Evolutionary conservation across 2,329 filamentous ascomycete species (phyloP).

Genomic region (Fusarium sp.): DNA sequence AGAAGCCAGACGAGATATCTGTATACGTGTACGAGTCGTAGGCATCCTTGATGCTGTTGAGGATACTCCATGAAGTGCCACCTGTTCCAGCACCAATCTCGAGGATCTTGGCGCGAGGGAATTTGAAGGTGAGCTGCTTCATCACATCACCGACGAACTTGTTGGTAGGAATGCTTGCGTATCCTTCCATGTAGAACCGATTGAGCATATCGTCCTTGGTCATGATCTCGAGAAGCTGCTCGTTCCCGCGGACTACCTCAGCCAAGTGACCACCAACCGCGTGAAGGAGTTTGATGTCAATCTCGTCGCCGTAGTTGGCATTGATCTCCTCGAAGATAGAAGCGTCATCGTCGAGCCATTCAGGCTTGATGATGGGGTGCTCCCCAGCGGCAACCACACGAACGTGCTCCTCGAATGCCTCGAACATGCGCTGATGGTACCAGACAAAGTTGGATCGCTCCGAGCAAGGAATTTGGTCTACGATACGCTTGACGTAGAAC

Average conservation of each 20-base stretch:
- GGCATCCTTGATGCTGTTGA: constrained; percentile 2
- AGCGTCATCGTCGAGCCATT: neutral
- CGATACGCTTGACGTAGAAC: neutral
- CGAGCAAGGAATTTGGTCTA: neutral
- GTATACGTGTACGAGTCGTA: constrained; percentile 16
- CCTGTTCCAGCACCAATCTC: constrained; percentile 21
- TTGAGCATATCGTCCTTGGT: constrained; percentile 48
- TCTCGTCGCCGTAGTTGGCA: neutral
- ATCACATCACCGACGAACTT: neutral
- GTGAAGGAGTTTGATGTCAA: constrained; percentile 14
- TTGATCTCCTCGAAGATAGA: neutral
- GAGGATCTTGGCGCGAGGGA: constrained; percentile 5
- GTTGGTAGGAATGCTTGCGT: neutral
- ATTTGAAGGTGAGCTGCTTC: constrained; percentile 8
- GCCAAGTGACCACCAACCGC: neutral
- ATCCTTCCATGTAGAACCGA: constrained; percentile 48
- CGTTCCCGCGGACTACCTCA: constrained; percentile 8
- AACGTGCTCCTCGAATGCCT: neutral
- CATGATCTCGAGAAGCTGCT: constrained; percentile 6
- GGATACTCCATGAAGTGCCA: constrained; percentile 4
- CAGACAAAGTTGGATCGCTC: neutral
- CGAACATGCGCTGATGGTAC: neutral
- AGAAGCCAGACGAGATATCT: constrained; percentile 14
- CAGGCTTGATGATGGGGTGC: neutral
- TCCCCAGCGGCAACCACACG: neutral